Evolutionary conservation across 2,329 filamentous ascomycete genomes (phyloP).

Genomic region (Colletotrichum kahawae): DNA sequence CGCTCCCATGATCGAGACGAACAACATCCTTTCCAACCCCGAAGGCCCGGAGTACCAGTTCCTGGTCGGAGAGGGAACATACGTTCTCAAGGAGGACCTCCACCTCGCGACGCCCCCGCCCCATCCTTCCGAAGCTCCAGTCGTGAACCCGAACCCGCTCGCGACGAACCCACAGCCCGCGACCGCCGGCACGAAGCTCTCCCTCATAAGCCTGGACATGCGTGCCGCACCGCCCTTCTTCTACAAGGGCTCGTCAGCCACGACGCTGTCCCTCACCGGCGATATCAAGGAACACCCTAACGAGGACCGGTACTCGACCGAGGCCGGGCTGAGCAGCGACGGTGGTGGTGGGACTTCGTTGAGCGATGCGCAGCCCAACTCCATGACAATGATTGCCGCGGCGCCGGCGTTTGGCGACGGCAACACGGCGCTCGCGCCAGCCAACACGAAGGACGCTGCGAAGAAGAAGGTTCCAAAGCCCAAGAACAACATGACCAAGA

Average conservation of each 20-base stretch:
- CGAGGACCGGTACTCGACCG: constrained; percentile 65
- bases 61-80: constrained; percentile 95
- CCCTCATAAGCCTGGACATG: constrained; percentile 75
- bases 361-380: constrained; percentile 52
- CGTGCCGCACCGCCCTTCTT: constrained; percentile 58
- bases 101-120: constrained; percentile 93
- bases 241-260: constrained; percentile 59
- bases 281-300: constrained; percentile 68
- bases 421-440: constrained; percentile 73
- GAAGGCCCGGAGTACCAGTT: constrained; percentile 86
- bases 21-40: constrained; percentile 84
- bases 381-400: constrained; percentile 45
- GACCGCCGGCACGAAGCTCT: constrained; percentile 83
- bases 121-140: constrained; percentile 90
- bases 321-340: constrained; percentile 63
- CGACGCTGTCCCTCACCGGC: constrained; percentile 50
- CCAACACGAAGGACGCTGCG: constrained; percentile 71
- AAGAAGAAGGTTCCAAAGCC: constrained; percentile 80
- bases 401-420: constrained; percentile 84
- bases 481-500: constrained; percentile 98
- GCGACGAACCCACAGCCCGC: constrained; percentile 85
- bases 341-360: constrained; percentile 58
- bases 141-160: constrained; percentile 88
- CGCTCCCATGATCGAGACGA: constrained; percentile 86
- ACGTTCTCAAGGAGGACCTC: constrained; percentile 87